Conservation (phyloP, 2,329 filamentous ascomycete species). For the Colletotrichum navitas region DNA sequence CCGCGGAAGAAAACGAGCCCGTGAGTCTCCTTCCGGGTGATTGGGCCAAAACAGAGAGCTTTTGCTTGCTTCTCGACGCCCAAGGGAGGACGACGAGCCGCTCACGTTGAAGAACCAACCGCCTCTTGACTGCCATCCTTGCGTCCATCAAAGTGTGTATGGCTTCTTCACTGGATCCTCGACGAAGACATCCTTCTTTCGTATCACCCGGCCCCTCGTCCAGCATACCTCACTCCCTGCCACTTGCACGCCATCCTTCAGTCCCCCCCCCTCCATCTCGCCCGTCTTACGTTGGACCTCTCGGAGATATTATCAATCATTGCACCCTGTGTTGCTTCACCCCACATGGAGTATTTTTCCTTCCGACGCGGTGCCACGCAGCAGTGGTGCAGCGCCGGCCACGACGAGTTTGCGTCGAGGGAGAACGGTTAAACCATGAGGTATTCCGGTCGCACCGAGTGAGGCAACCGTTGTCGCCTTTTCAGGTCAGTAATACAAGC, state of each 20-base stretch:
- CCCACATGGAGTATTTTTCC: conserved; percentile 27
- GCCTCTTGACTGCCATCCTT: background rate
- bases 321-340: conserved; percentile 15
- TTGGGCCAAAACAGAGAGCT: conserved; percentile 9
- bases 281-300: conserved; percentile 23
- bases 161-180: conserved; percentile 14
- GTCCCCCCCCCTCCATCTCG: background rate
- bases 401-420: conserved; percentile 43
- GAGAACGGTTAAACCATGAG: conserved; percentile 30
- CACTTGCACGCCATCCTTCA: background rate
- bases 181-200: conserved; percentile 4
- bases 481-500: conserved; percentile 38
- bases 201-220: conserved; percentile 21
- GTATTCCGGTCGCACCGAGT: conserved; percentile 31
- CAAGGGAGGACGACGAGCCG: conserved; percentile 1
- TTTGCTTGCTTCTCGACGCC: conserved; percentile 1
- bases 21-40: conserved; percentile 4
- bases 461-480: conserved; percentile 35
- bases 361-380: conserved; percentile 36
- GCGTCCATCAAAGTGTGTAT: background rate
- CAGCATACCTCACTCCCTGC: background rate
- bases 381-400: conserved; percentile 35
- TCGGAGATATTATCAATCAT: conserved; percentile 34
- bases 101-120: conserved; percentile 2
- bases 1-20: background rate